A percentile compares a stretch with the other conserved stretches of the same genome.
phyloP scores from a whole-genome alignment of 768 basidiomycete species.

The Kwoniella bestiolae region DNA sequence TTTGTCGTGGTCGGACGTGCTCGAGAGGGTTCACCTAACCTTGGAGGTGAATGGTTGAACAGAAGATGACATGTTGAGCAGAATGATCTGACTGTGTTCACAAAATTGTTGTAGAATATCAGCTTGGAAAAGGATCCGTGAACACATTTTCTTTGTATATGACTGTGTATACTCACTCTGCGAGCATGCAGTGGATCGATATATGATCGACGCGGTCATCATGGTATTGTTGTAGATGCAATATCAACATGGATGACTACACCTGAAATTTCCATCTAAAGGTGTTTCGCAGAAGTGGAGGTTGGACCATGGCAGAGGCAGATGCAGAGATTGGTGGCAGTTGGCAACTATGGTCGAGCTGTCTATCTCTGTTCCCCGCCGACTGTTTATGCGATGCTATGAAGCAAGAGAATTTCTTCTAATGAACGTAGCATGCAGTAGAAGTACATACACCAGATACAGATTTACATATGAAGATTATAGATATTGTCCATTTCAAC shows the following conservation, averaged over 20 bases:
- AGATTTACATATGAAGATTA: too few species aligned
- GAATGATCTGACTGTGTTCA: neutral
- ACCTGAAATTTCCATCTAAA: neutral
- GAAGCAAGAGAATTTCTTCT: too few species aligned
- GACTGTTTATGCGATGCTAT: too few species aligned
- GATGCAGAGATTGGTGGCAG: too few species aligned
- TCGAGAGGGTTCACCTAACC: slow-evolving; percentile 11
- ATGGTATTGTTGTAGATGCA: neutral
- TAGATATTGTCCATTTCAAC: too few species aligned
- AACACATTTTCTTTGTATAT: too few species aligned
- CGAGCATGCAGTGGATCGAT: neutral
- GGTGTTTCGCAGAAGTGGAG: neutral
- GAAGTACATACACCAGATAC: too few species aligned
- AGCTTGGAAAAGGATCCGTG: neutral
- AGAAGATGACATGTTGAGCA: slow-evolving; percentile 18
- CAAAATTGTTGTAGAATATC: neutral
- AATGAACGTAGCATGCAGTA: too few species aligned
- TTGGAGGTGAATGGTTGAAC: neutral
- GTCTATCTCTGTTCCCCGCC: too few species aligned
- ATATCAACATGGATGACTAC: neutral
- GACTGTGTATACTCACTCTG: neutral
- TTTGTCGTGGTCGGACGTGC: neutral
- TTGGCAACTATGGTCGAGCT: too few species aligned
- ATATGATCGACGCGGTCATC: neutral
- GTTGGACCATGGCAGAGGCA: neutral